Conservation (phyloP, 805 yeast species). For the Teunomyces pallodes region DNA sequence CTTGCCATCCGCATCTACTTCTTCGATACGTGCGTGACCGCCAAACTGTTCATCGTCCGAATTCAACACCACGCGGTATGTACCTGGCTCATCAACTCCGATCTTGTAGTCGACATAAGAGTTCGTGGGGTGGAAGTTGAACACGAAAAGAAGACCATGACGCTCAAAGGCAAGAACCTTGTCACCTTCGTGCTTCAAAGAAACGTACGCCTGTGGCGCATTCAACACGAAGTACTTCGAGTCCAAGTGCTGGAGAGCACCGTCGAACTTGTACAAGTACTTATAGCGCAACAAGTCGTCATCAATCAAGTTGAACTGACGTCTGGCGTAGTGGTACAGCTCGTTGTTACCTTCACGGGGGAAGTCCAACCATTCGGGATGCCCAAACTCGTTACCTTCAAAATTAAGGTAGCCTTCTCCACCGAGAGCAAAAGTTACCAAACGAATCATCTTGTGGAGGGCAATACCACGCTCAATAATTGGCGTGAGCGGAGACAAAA, state of each 20-base stretch:
- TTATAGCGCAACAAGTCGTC: slow-evolving; percentile 80
- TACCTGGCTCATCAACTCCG: slow-evolving; percentile 83
- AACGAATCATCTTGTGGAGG: slow-evolving; percentile 85
- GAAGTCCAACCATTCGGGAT: slow-evolving; percentile 98
- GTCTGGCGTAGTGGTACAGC: slow-evolving; percentile 89
- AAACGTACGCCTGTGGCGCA: slow-evolving; percentile 72
- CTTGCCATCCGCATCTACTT: slow-evolving; percentile 39
- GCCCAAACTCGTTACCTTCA: slow-evolving; percentile 98
- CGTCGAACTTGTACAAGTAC: slow-evolving; percentile 77
- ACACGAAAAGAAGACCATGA: slow-evolving; percentile 77
- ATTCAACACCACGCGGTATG: slow-evolving; percentile 70
- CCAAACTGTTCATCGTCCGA: slow-evolving; percentile 72
- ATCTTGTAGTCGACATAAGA: slow-evolving; percentile 84
- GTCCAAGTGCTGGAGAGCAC: slow-evolving; percentile 79
- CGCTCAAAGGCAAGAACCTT: slow-evolving; percentile 88
- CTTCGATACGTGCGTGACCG: slow-evolving; percentile 69
- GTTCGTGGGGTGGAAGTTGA: slow-evolving; percentile 85
- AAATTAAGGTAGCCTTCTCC: slow-evolving; percentile 96
- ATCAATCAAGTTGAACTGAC: slow-evolving; percentile 86
- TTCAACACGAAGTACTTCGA: slow-evolving; percentile 67
- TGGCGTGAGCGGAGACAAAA: slow-evolving; percentile 66
- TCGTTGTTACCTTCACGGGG: slow-evolving; percentile 87
- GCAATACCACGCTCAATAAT: slow-evolving; percentile 87
- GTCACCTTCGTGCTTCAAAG: slow-evolving; percentile 85
- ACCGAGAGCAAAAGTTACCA: slow-evolving; percentile 85